Base-by-base conservation (phyloP, 1,139 yeast genomes). In the Diutina scorzettiae region DNA sequence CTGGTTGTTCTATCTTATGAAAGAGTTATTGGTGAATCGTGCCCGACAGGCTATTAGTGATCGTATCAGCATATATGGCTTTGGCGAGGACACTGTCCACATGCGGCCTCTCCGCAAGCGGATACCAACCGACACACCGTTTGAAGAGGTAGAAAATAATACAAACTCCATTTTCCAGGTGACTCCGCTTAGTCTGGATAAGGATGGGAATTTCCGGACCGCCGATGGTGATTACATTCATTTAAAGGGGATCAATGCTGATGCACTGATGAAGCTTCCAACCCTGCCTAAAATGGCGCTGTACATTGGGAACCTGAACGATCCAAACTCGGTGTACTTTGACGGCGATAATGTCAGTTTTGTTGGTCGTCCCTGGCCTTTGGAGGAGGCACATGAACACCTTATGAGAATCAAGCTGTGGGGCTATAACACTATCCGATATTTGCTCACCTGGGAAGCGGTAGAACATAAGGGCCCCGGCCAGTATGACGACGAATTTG, bases 381-480 rank as follows among this genome's bases (percentile, higher is more conserved):
- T 86, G 21, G 76, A 70, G 11, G 91, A 84, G 21, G 91, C 93
- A 0, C 76, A 67, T 42, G 64, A 54, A 43, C 96, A 87, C 57
- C 65, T 87, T 41, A 64, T 59, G 23, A 62, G 95, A 45, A 74
- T 87, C 52, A 82, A 80, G 55, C 69, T 80, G 11, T 75, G 93
- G 76, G 96, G 96, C 1, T 85, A 72, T 58, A 87, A 87, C 55
- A 72, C 82, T 8, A 72, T 87, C 20, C 62, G 96, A 45, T 83
- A 80, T 54, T 66, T 87, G 16, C 65, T 84, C 37, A 82, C 95
- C 0, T 89, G 96, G 96, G 97, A 89, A 56, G 93, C 96, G 0
- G 53, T 89, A 8, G 96, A 89, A 56, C 96, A 89, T 52, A 66
- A 64, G 42, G 96, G 95, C 0, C 97, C 97, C 0, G 93, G 86